Conservation (phyloP, 1,284 basidiomycete species). For the Malassezia vespertilionis region DNA sequence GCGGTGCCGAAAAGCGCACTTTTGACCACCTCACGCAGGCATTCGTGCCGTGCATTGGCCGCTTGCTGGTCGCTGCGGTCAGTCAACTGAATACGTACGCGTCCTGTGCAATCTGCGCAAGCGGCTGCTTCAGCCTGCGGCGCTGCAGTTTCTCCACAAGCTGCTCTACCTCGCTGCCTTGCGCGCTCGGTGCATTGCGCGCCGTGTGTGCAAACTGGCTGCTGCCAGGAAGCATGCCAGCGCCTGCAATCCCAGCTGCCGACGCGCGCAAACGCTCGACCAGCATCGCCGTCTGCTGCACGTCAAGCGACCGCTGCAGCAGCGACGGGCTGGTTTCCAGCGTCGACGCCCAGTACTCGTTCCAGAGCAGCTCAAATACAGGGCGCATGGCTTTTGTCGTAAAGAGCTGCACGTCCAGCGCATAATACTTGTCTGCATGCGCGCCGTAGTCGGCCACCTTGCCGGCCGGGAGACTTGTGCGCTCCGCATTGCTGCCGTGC, state of each 20-base stretch:
- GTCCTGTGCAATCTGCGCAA: conserved; percentile 13
- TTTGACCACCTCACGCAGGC: conserved; percentile 79
- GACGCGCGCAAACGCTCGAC: conserved; percentile 63
- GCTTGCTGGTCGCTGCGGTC: conserved; percentile 47
- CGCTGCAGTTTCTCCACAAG: conserved; percentile 4
- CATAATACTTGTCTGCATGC: conserved; percentile 93
- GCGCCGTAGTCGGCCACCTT: conserved; percentile 57
- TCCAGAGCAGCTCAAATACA: conserved; percentile 81
- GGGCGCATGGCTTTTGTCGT: conserved; percentile 76
- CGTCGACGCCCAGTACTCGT: conserved; percentile 98
- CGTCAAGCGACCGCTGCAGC: conserved; percentile 53
- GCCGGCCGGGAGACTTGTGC: conserved; percentile 61
- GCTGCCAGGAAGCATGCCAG: conserved; percentile 6
- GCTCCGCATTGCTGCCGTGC: conserved; percentile 46
- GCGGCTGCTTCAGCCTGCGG: conserved; percentile 6
- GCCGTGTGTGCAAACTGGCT: conserved; percentile 4
- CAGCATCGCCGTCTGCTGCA: conserved; percentile 73
- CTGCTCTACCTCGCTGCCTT: neutral
- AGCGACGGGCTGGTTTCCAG: conserved; percentile 59
- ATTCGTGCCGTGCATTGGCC: conserved; percentile 75
- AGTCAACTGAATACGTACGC: conserved; percentile 63
- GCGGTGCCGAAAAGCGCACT: conserved; percentile 50
- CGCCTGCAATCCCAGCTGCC: neutral
- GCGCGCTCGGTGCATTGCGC: neutral
- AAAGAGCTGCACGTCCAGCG: conserved; percentile 85